These are phyloP conservation scores for Colletotrichum sp. DNA, from an alignment of 2,329 filamentous ascomycete species.

Conservation along the genomic window DNA sequence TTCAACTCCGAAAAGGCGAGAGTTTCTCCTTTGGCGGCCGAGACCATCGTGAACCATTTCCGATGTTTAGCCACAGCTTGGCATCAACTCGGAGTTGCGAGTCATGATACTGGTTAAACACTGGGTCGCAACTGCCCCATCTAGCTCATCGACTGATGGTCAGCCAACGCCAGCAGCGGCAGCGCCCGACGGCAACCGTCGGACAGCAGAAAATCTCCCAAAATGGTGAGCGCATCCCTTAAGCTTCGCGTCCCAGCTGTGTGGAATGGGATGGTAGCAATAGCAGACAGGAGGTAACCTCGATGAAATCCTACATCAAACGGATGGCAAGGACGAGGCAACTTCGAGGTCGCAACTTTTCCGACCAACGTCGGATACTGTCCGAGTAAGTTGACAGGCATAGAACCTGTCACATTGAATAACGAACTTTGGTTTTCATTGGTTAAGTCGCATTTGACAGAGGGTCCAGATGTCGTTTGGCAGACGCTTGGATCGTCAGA, in stretches of 20 bases:
- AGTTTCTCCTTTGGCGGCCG: neutral
- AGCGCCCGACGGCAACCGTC: neutral
- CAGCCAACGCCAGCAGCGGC: neutral
- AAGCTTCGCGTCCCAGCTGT: neutral
- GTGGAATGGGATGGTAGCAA: neutral
- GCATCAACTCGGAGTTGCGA: neutral
- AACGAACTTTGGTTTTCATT: neutral
- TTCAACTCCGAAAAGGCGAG: neutral
- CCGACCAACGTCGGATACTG: neutral
- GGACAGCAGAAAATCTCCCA: neutral
- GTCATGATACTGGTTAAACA: neutral
- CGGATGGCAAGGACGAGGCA: neutral
- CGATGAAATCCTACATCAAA: neutral
- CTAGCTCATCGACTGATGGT: neutral
- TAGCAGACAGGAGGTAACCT: neutral
- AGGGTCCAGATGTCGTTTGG: neutral
- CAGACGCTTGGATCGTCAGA: neutral
- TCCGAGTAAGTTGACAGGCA: neutral
- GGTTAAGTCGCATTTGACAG: neutral
- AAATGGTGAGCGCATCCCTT: neutral
- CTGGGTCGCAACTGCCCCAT: neutral
- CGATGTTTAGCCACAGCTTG: neutral
- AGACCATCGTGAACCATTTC: neutral
- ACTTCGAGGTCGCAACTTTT: neutral
- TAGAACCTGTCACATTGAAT: neutral